Evolutionary conservation across 306 rosid genomes (phyloP).

Genomic region (Hylodesmum podocarpum): DNA sequence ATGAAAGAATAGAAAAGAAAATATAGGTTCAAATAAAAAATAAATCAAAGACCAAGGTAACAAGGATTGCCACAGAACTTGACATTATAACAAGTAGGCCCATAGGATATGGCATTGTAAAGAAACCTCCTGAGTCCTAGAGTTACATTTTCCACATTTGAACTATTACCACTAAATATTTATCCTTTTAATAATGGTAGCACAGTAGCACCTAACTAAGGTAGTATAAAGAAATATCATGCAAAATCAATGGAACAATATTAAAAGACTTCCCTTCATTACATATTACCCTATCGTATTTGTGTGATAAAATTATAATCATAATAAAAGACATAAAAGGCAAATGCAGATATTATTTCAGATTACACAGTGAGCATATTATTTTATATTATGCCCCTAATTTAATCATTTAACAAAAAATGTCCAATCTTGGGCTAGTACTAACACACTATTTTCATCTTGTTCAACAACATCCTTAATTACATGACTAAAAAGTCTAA

Average conservation of each 20-base stretch:
- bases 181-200: background rate
- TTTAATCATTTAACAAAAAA: background rate
- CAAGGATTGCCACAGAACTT: background rate
- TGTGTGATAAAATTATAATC: background rate
- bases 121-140: background rate
- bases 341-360: background rate
- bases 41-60: background rate
- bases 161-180: background rate
- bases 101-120: background rate
- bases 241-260: background rate
- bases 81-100: slow-evolving; percentile 5
- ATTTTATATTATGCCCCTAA: background rate
- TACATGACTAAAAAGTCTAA: background rate
- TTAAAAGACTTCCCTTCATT: background rate
- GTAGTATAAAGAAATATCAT: background rate
- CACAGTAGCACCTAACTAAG: background rate
- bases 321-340: background rate
- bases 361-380: background rate
- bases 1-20: background rate
- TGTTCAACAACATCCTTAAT: too few relatives aligned
- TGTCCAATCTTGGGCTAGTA: too few relatives aligned
- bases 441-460: too few relatives aligned
- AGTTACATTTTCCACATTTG: background rate
- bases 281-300: background rate
- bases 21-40: background rate